These are phyloP conservation scores for Leccinum uliginosum DNA, from an alignment of 768 basidiomycete species.

Conservation along the genomic window DNA sequence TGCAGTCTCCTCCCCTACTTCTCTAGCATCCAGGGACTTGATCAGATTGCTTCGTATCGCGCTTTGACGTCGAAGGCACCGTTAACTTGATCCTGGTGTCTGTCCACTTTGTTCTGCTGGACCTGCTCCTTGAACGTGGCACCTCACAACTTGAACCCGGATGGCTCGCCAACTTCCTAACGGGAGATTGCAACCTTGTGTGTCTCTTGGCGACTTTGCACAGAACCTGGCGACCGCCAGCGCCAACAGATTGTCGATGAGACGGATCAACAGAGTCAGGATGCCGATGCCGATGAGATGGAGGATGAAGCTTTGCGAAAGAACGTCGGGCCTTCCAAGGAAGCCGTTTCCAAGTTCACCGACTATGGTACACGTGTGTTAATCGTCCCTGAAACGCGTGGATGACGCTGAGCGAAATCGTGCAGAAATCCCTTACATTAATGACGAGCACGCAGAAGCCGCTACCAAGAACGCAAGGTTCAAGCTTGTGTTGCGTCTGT, in stretches of 20 bases:
- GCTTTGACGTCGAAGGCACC: slow-evolving; percentile 13
- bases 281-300: slow-evolving; percentile 34
- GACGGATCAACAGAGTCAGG: slow-evolving; percentile 43
- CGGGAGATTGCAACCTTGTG: not conserved
- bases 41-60: slow-evolving; percentile 16
- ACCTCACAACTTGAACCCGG: not conserved
- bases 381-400: not conserved
- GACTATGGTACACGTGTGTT: slow-evolving; percentile 62
- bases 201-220: not conserved
- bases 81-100: not conserved
- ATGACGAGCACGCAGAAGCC: slow-evolving; percentile 70
- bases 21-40: slow-evolving; percentile 6
- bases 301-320: slow-evolving; percentile 24
- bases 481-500: slow-evolving; percentile 80
- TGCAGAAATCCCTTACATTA: slow-evolving; percentile 72
- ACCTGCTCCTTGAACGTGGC: not conserved
- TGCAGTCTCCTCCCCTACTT: not conserved
- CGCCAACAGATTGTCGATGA: slow-evolving; percentile 60
- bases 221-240: slow-evolving; percentile 29
- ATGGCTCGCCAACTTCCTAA: not conserved
- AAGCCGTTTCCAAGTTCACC: slow-evolving; percentile 62
- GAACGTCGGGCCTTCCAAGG: slow-evolving; percentile 51
- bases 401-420: not conserved
- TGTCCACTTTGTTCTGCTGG: not conserved
- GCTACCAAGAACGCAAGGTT: slow-evolving; percentile 74